These are phyloP conservation scores for Hygrophorus russula DNA, from an alignment of 768 basidiomycete species.

Conservation along the genomic window DNA sequence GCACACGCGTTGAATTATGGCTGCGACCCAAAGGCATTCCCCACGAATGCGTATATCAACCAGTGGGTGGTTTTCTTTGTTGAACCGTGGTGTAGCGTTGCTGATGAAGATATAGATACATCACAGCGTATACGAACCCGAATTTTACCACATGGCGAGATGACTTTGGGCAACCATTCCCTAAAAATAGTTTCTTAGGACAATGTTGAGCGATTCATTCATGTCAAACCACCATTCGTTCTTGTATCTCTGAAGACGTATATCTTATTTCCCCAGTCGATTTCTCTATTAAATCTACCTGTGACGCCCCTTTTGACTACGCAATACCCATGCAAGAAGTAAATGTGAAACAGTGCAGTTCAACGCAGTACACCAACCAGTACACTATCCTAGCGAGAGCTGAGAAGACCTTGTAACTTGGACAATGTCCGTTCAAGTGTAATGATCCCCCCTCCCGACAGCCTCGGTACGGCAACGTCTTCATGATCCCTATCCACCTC, in stretches of 20 bases:
- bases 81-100: not conserved
- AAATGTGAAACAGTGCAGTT: no score
- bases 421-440: constrained; percentile 63
- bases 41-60: constrained; percentile 76
- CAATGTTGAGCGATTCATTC: constrained; percentile 32
- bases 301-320: no score
- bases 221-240: no score
- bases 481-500: constrained; percentile 26
- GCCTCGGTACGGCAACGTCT: constrained; percentile 54
- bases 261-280: no score
- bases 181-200: constrained; percentile 52
- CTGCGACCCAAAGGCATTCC: constrained; percentile 70
- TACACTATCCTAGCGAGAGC: constrained; percentile 6
- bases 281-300: no score
- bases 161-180: constrained; percentile 55
- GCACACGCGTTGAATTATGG: constrained; percentile 62
- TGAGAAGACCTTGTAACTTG: constrained; percentile 43
- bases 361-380: no score
- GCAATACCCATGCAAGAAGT: no score
- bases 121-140: constrained; percentile 72
- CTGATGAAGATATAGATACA: constrained; percentile 21
- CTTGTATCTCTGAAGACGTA: no score
- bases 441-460: constrained; percentile 73
- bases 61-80: constrained; percentile 26
- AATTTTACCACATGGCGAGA: constrained; percentile 69